phyloP scores from a whole-genome alignment of 129 eudicot species.

The Arctium minus region DNA sequence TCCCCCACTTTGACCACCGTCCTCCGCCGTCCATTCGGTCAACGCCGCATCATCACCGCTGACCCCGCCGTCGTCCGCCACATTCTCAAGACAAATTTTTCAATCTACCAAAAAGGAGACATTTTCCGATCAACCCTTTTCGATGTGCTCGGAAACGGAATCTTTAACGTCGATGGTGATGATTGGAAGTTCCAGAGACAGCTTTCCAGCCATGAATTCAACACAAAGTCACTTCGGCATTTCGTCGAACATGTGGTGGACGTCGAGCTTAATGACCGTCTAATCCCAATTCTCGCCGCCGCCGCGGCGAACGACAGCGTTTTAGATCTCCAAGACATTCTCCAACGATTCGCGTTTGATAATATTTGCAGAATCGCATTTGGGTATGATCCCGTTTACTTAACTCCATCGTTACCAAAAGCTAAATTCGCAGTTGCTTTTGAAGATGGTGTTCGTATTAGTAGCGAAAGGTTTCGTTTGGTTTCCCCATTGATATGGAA shows the following conservation, averaged over 20 bases:
- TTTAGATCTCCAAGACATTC: constrained; percentile 64
- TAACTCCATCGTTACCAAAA: constrained; percentile 21
- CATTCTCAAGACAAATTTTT: constrained; percentile 45
- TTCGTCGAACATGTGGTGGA: constrained; percentile 72
- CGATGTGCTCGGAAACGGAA: constrained; percentile 72
- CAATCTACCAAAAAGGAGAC: constrained; percentile 45
- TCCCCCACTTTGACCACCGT: constrained; percentile 37
- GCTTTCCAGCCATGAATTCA: constrained; percentile 66
- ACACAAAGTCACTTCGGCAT: constrained; percentile 50
- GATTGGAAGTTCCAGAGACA: constrained; percentile 32
- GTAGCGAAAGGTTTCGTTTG: constrained; percentile 12
- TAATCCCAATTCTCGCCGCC: constrained; percentile 35
- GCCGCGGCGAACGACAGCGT: constrained; percentile 24
- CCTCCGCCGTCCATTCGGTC: constrained; percentile 48
- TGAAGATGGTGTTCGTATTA: constrained; percentile 23
- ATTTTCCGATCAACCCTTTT: constrained; percentile 2
- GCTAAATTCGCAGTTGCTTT: constrained; percentile 30
- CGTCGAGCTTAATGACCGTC: constrained; percentile 42
- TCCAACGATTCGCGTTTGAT: constrained; percentile 41
- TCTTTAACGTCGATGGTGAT: constrained; percentile 47
- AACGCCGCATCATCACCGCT: constrained; percentile 42
- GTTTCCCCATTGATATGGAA: constrained; percentile 51
- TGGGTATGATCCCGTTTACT: constrained; percentile 23
- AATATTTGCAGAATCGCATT: constrained; percentile 27
- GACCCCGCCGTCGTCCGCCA: constrained; percentile 55